phyloP scores from a whole-genome alignment of 768 basidiomycete genomes.

The Cystobasidium tubakii region DNA sequence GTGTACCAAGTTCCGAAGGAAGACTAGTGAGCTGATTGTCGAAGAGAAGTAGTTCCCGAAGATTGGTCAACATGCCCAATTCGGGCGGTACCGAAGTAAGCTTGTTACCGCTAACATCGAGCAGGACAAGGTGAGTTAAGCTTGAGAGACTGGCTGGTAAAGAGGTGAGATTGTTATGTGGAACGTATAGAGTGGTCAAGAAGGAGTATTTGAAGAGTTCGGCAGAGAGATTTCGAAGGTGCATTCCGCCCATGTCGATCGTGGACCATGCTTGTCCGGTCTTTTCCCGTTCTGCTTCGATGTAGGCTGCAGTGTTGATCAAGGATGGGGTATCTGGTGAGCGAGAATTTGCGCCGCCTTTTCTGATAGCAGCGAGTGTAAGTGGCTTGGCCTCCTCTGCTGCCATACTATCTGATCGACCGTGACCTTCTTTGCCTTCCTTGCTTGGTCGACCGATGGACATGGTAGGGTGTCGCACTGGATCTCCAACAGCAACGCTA shows the following conservation, averaged over 20 bases:
- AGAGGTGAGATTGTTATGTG: slow-evolving; percentile 76
- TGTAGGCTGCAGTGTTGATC: slow-evolving; percentile 32
- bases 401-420: slow-evolving; percentile 19
- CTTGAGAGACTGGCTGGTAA: slow-evolving; percentile 77
- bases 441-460: slow-evolving; percentile 21
- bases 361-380: slow-evolving; percentile 27
- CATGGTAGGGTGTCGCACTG: slow-evolving; percentile 9
- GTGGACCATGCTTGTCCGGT: slow-evolving; percentile 61
- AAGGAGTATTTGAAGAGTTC: slow-evolving; percentile 80
- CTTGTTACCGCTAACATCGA: slow-evolving; percentile 86
- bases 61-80: slow-evolving; percentile 76
- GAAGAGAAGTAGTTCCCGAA: slow-evolving; percentile 89
- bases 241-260: slow-evolving; percentile 92
- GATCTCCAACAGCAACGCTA: slow-evolving; percentile 44
- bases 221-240: slow-evolving; percentile 80
- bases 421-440: slow-evolving; percentile 26
- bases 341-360: background rate
- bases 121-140: slow-evolving; percentile 74
- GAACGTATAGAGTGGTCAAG: slow-evolving; percentile 89
- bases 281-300: slow-evolving; percentile 33
- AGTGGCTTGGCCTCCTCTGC: slow-evolving; percentile 3
- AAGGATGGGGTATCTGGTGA: background rate
- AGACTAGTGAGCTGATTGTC: slow-evolving; percentile 86
- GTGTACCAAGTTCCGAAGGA: slow-evolving; percentile 76
- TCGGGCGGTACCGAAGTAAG: slow-evolving; percentile 73